phyloP scores from a whole-genome alignment of 495 filamentous ascomycete species.

The Tirmania nivea region DNA sequence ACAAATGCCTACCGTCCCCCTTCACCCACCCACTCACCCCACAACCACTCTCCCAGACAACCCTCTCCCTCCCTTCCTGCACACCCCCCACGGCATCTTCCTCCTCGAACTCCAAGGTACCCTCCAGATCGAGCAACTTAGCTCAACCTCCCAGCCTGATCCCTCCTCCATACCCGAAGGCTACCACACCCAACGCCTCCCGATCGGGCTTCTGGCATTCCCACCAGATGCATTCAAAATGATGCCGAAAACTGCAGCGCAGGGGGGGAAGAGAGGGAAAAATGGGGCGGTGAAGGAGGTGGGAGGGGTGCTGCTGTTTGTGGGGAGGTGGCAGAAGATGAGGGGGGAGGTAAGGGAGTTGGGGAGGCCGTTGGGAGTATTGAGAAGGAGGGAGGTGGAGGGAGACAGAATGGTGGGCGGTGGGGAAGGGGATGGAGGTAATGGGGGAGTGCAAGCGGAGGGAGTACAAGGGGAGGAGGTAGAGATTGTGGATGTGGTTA shows the following conservation, averaged over 20 bases:
- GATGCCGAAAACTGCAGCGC: background rate
- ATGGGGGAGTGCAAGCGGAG: background rate
- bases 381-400: slow-evolving; percentile 30
- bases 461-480: slow-evolving; percentile 4
- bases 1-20: background rate
- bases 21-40: background rate
- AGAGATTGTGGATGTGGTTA: slow-evolving; percentile 63
- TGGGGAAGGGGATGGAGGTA: background rate
- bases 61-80: slow-evolving; percentile 63
- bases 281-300: slow-evolving; percentile 31
- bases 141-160: background rate
- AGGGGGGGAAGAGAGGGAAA: background rate
- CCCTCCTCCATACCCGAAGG: background rate
- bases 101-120: slow-evolving; percentile 78
- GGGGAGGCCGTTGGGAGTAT: slow-evolving; percentile 49
- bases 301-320: slow-evolving; percentile 68
- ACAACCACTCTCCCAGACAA: slow-evolving; percentile 21
- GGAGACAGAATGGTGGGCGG: slow-evolving; percentile 1
- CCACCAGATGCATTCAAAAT: slow-evolving; percentile 1
- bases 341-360: slow-evolving; percentile 80
- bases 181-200: background rate
- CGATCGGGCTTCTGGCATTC: background rate
- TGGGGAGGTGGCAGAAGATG: slow-evolving; percentile 75
- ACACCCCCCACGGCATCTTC: slow-evolving; percentile 59
- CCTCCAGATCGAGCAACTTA: slow-evolving; percentile 38